phyloP scores from a whole-genome alignment of 139 green algal species.

The Haematococcus lacustris region DNA sequence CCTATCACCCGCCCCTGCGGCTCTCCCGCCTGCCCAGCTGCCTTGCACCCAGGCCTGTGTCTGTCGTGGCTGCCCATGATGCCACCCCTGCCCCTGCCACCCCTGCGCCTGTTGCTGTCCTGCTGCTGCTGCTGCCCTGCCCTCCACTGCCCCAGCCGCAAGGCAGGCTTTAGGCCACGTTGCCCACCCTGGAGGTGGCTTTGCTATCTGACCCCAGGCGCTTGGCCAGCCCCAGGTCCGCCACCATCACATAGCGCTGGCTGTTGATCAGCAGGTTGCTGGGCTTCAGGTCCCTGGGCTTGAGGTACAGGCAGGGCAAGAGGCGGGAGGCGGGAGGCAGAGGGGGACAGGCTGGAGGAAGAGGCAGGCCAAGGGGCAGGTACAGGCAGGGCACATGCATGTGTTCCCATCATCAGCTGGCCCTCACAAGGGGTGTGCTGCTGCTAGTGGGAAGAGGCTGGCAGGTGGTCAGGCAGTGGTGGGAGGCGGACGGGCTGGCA shows the following conservation, averaged over 20 bases:
- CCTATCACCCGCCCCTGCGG: not conserved
- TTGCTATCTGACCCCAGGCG: not conserved
- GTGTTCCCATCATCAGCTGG: too few relatives aligned
- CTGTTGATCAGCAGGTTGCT: constrained; percentile 28
- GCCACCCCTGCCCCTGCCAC: not conserved
- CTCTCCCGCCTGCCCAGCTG: not conserved
- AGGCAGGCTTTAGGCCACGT: not conserved
- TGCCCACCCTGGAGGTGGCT: not conserved
- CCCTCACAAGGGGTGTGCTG: too few relatives aligned
- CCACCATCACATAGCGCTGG: constrained; percentile 25
- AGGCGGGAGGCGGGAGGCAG: too few relatives aligned
- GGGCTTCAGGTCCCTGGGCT: constrained; percentile 26
- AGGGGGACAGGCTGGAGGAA: too few relatives aligned
- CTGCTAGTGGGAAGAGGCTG: too few relatives aligned
- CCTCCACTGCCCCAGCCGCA: too few relatives aligned
- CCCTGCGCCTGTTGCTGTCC: not conserved
- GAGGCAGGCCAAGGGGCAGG: too few relatives aligned
- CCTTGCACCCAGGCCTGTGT: not conserved
- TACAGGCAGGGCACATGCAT: too few relatives aligned
- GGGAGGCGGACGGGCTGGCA: not conserved
- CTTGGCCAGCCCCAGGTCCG: constrained; percentile 29
- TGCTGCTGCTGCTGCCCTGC: not conserved
- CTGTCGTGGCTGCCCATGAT: not conserved
- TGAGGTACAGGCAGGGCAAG: too few relatives aligned
- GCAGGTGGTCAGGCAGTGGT: too few relatives aligned